Evolutionary conservation across 768 basidiomycete genomes (phyloP), one percentile per base, ranked within the genome.

Genomic region (Mycena rebaudengoi): DNA sequence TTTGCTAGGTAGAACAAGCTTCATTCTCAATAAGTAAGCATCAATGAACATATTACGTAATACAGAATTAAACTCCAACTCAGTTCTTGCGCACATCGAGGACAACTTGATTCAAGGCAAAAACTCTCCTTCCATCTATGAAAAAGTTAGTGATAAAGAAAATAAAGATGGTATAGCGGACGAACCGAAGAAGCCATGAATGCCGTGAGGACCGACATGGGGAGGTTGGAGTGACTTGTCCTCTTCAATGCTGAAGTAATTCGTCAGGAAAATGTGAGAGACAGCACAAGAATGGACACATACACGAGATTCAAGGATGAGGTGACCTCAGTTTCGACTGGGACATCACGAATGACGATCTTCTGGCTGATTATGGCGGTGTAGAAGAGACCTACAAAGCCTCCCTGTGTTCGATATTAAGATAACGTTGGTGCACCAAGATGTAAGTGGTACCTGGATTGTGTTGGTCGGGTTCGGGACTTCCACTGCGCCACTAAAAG

Each of bases 141-240:
- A 10, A 37, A 10, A 37, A 10, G 11, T 37, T 26, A n/a, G 18
- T 26, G 35, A 16, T 37, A n/a, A 26, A 28, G n/a, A 53, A 1
- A 18, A 18, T 37, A 10, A 37, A 18, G 11, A 37, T 37, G 10
- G 35, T 10, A 10, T 10, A 10, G 35, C 35, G 18, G 18, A 10
- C 10, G 35, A 37, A 10, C 10, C 35, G 11, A 37, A 18, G 35
- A 10, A 10, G 11, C 35, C 10, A 37, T 37, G 35, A 10, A 37
- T 37, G 18, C 35, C 35, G 35, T 10, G 35, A 37, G 10, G 35
- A 18, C 35, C 35, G 35, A 37, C 35, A 18, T 18, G 35, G 35
- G 35, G 35, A 11, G 40, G 50, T 5, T n/a, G 12, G 28, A 65
- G 40, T 6, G 56, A 37, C 56, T 64, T 65, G 35, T 37, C 35